A percentile compares a stretch with the other conserved stretches of the same genome.
Evolutionary conservation across 164 flowering plant genomes (phyloP).

Genomic region (Cinnamomum micranthum): DNA sequence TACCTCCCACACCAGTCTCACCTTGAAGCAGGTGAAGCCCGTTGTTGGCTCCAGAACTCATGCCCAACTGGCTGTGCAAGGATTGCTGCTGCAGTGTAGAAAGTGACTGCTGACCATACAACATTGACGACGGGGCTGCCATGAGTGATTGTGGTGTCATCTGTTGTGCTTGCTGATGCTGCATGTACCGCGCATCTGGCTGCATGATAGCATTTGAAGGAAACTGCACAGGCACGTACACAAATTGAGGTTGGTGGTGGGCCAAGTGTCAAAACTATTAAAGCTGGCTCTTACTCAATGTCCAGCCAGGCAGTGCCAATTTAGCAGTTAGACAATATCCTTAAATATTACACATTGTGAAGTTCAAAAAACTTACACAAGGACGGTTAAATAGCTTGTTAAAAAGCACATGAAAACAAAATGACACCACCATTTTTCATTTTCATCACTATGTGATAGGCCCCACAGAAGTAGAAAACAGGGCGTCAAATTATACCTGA

Average conservation of each 20-base stretch:
- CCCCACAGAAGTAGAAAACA: too few relatives aligned
- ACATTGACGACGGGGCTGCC: conserved; percentile 82
- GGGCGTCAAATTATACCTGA: not conserved
- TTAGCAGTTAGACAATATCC: too few relatives aligned
- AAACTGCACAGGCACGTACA: conserved; percentile 31
- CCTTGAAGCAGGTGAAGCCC: conserved; percentile 78
- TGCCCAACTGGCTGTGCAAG: conserved; percentile 69
- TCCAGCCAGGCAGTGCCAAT: too few relatives aligned
- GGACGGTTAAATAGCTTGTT: too few relatives aligned
- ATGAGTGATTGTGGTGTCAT: conserved; percentile 72
- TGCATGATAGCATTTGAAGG: conserved; percentile 50
- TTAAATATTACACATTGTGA: too few relatives aligned
- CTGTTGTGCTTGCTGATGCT: conserved; percentile 79
- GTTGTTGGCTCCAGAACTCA: conserved; percentile 55
- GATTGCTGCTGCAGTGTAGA: conserved; percentile 44
- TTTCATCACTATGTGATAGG: too few relatives aligned
- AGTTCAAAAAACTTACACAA: too few relatives aligned
- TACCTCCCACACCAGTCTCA: conserved; percentile 43
- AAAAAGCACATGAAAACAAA: too few relatives aligned
- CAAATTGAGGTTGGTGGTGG: not conserved
- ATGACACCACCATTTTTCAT: too few relatives aligned
- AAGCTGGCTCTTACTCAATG: too few relatives aligned
- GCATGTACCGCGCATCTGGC: conserved; percentile 65
- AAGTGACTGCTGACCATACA: conserved; percentile 62
- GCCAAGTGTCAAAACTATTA: not conserved